phyloP scores from a whole-genome alignment of 371 early-diverging fungal genomes.

The Actinomortierella wolfii region DNA sequence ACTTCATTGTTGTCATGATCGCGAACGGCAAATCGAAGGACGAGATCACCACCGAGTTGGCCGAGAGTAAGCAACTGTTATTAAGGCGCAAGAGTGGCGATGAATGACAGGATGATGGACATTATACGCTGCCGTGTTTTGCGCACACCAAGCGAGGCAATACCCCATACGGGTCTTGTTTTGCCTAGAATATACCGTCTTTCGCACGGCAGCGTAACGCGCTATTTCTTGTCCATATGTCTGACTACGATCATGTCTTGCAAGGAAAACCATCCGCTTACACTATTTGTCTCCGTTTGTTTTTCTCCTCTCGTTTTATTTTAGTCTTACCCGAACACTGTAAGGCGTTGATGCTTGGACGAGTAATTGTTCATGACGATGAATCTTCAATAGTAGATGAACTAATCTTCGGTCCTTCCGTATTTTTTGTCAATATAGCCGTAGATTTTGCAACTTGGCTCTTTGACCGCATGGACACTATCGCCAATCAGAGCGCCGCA shows the following conservation, averaged over 20 bases:
- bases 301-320: not conserved
- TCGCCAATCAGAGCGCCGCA: too few relatives aligned
- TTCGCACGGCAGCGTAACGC: too few relatives aligned
- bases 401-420: too few relatives aligned
- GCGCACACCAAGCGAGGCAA: too few relatives aligned
- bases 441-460: conserved; percentile 35
- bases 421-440: conserved; percentile 8
- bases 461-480: conserved; percentile 11
- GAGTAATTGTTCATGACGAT: not conserved
- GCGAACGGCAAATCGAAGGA: conserved; percentile 41
- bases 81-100: not conserved
- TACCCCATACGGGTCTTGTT: too few relatives aligned
- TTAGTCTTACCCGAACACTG: conserved; percentile 35
- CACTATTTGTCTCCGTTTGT: not conserved
- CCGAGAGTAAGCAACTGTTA: conserved; percentile 24
- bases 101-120: too few relatives aligned
- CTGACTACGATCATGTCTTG: not conserved
- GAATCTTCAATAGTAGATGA: not conserved
- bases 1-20: conserved; percentile 46
- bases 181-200: too few relatives aligned
- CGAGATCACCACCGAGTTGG: conserved; percentile 29
- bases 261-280: not conserved
- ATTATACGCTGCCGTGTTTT: too few relatives aligned
- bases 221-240: not conserved
- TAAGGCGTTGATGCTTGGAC: not conserved